Conservation (phyloP, 2,329 filamentous ascomycete genomes). For the Dactylellina leptospora region DNA sequence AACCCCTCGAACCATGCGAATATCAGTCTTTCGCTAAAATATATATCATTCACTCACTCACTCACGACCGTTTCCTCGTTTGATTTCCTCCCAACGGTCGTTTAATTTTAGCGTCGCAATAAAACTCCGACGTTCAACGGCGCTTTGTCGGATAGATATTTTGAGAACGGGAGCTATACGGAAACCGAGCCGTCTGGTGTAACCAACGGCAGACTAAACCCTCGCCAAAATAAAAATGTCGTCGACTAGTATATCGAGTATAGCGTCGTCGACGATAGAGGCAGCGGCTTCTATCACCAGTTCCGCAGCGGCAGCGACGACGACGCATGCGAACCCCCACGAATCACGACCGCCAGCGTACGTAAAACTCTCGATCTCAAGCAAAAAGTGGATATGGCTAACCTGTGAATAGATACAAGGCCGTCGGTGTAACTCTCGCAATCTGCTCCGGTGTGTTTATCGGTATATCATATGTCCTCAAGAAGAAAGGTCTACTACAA, state of each 20-base stretch:
- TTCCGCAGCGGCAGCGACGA: conserved; percentile 37
- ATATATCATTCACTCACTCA: conserved; percentile 1
- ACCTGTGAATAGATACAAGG: conserved; percentile 70
- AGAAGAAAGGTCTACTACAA: conserved; percentile 88
- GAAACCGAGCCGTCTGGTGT: no score
- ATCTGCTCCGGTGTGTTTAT: conserved; percentile 91
- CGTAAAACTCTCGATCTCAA: conserved; percentile 3
- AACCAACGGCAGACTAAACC: no score
- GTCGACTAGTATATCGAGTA: conserved; percentile 24
- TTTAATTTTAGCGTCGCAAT: no score
- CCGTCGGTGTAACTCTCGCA: conserved; percentile 84
- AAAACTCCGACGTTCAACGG: neutral
- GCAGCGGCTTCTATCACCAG: conserved; percentile 31
- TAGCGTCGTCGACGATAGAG: conserved; percentile 21
- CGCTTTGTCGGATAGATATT: neutral
- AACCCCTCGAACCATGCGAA: no score
- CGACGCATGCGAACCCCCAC: neutral
- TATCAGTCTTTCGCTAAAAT: conserved; percentile 34
- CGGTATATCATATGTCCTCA: conserved; percentile 91
- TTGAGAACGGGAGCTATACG: neutral
- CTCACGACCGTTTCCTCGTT: conserved; percentile 1
- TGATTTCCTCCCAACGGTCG: neutral
- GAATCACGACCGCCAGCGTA: conserved; percentile 35
- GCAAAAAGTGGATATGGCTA: neutral
- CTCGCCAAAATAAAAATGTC: conserved; percentile 12